Conservation (phyloP, 768 basidiomycete genomes). For the Cantharellus anzutake region DNA sequence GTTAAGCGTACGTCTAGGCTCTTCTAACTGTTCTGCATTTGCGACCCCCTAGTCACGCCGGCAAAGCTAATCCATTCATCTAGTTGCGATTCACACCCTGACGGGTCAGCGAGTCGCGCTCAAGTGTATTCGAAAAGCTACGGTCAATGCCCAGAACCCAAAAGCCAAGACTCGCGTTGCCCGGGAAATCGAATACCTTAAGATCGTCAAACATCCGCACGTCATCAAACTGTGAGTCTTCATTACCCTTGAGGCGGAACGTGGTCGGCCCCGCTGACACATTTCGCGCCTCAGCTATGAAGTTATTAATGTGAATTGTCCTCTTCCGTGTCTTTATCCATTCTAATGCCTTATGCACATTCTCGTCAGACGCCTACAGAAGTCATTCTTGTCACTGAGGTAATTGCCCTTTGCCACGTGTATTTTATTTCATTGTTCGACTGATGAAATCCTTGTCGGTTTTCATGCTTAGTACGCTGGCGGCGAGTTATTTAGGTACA, state of each 20-base stretch:
- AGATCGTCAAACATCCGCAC: slow-evolving; percentile 85
- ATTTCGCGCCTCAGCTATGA: not conserved
- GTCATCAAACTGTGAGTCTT: slow-evolving; percentile 83
- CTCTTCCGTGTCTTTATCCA: not conserved
- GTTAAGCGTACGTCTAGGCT: slow-evolving; percentile 69
- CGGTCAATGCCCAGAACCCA: slow-evolving; percentile 51
- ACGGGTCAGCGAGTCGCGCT: slow-evolving; percentile 93
- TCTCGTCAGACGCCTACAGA: slow-evolving; percentile 61
- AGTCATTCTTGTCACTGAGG: slow-evolving; percentile 86
- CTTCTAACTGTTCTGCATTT: not conserved
- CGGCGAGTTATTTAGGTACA: slow-evolving; percentile 95
- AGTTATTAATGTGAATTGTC: not conserved
- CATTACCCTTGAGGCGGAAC: not conserved
- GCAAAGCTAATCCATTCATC: not conserved
- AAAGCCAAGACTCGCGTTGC: slow-evolving; percentile 85
- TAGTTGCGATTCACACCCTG: slow-evolving; percentile 85
- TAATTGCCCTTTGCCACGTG: not conserved
- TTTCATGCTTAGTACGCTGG: slow-evolving; percentile 46
- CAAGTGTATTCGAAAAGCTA: slow-evolving; percentile 93
- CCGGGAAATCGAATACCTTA: slow-evolving; percentile 94
- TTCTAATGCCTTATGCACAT: not conserved
- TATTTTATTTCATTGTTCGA: not conserved
- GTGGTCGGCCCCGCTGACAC: not conserved
- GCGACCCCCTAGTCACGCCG: not conserved
- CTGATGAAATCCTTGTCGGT: not conserved